phyloP scores from a whole-genome alignment of 1,284 basidiomycete species.

The Abortiporus biennis region DNA sequence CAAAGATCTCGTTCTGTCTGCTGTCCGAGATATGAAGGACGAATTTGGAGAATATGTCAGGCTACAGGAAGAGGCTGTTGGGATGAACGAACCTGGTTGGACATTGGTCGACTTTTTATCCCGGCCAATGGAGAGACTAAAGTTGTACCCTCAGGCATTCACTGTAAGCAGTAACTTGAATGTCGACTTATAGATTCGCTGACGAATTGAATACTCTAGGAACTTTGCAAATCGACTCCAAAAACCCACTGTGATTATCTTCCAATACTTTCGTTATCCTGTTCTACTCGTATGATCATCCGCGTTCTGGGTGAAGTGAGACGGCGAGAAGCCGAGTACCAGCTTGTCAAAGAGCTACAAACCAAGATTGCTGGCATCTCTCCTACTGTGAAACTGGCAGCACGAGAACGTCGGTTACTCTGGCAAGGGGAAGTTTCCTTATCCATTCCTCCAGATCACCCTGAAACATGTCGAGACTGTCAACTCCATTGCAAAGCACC shows the following conservation, averaged over 20 bases:
- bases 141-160: conserved; percentile 69
- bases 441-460: conserved; percentile 11
- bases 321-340: conserved; percentile 77
- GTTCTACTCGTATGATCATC: conserved; percentile 63
- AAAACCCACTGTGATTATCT: conserved; percentile 64
- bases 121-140: conserved; percentile 71
- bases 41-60: conserved; percentile 84
- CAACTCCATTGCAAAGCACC: background rate
- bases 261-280: conserved; percentile 58
- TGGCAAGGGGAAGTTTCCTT: conserved; percentile 46
- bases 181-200: too few relatives aligned
- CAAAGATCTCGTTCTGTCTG: conserved; percentile 37
- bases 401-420: conserved; percentile 67
- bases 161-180: conserved; percentile 46
- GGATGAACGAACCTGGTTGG: conserved; percentile 46
- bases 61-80: conserved; percentile 70
- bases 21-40: conserved; percentile 11
- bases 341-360: conserved; percentile 58
- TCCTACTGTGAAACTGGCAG: conserved; percentile 43
- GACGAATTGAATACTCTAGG: conserved; percentile 28
- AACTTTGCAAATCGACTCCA: conserved; percentile 63
- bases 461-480: conserved; percentile 1
- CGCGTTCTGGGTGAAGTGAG: conserved; percentile 80
- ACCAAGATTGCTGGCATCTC: conserved; percentile 57
- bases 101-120: conserved; percentile 62